phyloP scores from a whole-genome alignment of 352 stramenopile genomes.

The Halophytophthora polymorphica region DNA sequence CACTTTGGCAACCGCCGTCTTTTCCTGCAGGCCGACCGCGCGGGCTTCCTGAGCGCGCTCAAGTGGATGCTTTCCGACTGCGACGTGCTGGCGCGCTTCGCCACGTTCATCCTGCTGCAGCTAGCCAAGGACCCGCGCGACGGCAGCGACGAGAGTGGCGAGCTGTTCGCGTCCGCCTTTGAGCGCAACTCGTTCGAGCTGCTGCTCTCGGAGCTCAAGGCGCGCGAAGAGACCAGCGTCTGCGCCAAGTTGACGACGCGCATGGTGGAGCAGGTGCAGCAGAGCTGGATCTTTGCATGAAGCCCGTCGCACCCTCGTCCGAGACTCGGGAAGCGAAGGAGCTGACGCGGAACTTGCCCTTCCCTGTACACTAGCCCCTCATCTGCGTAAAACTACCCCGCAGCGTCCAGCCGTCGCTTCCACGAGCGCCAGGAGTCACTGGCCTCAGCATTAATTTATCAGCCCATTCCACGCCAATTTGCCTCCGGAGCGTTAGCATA shows the following conservation, averaged over 20 bases:
- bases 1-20: constrained; percentile 68
- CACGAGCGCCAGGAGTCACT: too few species aligned
- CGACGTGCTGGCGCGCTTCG: constrained; percentile 57
- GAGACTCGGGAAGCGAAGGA: constrained; percentile 1
- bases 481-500: too few species aligned
- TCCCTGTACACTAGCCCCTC: too few species aligned
- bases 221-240: constrained; percentile 18
- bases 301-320: not conserved
- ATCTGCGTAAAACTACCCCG: too few species aligned
- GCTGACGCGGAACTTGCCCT: too few species aligned
- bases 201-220: constrained; percentile 36
- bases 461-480: too few species aligned
- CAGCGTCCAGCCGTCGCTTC: too few species aligned
- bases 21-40: constrained; percentile 42
- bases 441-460: too few species aligned
- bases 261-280: constrained; percentile 56
- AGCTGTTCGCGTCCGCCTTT: constrained; percentile 55
- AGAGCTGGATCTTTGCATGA: constrained; percentile 59
- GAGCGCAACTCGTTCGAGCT: constrained; percentile 62
- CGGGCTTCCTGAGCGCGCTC: constrained; percentile 44
- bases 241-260: constrained; percentile 44
- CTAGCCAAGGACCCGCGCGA: constrained; percentile 42
- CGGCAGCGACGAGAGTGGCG: constrained; percentile 14
- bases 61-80: constrained; percentile 65
- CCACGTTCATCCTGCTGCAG: constrained; percentile 62